Base-by-base conservation (phyloP, 2,329 filamentous ascomycete genomes). In the Colletotrichum sp. region DNA sequence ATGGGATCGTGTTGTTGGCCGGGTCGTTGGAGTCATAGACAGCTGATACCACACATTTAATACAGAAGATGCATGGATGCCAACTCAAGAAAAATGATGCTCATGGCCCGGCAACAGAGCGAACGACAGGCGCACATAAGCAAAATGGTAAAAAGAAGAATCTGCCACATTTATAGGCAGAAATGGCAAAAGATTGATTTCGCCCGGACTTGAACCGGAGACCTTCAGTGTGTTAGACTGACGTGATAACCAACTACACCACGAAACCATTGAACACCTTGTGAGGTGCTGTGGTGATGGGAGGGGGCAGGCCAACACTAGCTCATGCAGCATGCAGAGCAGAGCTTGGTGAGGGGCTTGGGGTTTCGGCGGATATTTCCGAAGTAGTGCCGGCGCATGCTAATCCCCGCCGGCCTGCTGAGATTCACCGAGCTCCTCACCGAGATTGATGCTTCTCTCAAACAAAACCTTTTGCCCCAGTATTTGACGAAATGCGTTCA, bases 1-100 rank as follows among this genome's bases (percentile, higher is more conserved):
- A 82, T 99, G 97, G 97, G 92, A 98, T 87, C 89, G 91, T 12
- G 93, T 98, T 60, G 94, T 96, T 9, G 95, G 94, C 13, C 90
- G 89, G 63, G 85, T 98, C 6, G 89, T 98, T 69, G 92, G 89
- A 2, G 80, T 91, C 32, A 80, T 82, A 4, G 80, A 80, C 21
- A 80, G 65, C 79, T 67, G 21, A 67, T 39, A 24, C n/a, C 28
- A 30, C 28, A 30, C 28, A 10, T 30, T 9, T 4, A 30, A 30
- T 30, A 30, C 28, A 30, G 28, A 30, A 30, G 28, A 30, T 30
- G 28, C 28, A 30, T 30, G 9, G 28, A 30, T 30, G 9, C 3
- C 28, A 30, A 30, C 3, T 30, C 28, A 30, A 4, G 9, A n/a
- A 30, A 30, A 30, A 30, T 30, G 3, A 30, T 30, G 3, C 3